Conservation (phyloP, 1,284 basidiomycete species). For the Heterobasidion occidentale region DNA sequence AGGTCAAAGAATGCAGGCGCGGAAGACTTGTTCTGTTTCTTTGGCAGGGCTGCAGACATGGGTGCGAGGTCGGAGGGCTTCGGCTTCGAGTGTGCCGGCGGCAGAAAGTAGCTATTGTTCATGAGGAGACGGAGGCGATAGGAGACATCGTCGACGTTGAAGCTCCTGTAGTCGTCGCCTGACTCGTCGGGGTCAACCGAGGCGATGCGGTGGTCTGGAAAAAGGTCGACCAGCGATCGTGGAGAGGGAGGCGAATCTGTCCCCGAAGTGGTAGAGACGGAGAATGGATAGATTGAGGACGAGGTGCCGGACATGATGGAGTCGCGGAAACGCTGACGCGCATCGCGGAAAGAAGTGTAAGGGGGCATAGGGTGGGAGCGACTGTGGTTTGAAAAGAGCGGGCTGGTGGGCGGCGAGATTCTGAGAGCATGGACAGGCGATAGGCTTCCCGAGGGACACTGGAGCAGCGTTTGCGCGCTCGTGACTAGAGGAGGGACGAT, state of each 20-base stretch:
- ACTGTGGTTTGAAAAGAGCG: constrained; percentile 24
- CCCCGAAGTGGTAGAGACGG: constrained; percentile 48
- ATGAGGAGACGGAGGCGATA: constrained; percentile 73
- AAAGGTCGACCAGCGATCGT: constrained; percentile 38
- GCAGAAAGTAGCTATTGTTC: constrained; percentile 78
- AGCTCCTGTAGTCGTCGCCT: constrained; percentile 34
- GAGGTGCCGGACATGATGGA: constrained; percentile 51
- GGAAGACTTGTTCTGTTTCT: constrained; percentile 32
- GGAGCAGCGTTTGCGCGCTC: constrained; percentile 22
- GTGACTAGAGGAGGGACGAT: constrained; percentile 9
- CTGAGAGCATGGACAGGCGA: constrained; percentile 21
- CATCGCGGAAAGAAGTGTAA: constrained; percentile 16
- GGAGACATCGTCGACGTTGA: constrained; percentile 73
- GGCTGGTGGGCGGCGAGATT: constrained; percentile 27
- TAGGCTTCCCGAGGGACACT: constrained; percentile 30
- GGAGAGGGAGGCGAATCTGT: constrained; percentile 50
- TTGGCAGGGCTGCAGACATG: constrained; percentile 19
- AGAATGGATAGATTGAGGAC: constrained; percentile 70
- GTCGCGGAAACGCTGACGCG: constrained; percentile 29
- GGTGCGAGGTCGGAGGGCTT: constrained; percentile 51
- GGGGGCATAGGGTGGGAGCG: constrained; percentile 15
- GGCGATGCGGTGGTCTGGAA: constrained; percentile 34
- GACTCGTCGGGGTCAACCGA: constrained; percentile 38
- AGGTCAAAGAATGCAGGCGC: constrained; percentile 61
- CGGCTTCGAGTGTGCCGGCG: constrained; percentile 76